phyloP scores from a whole-genome alignment of 176 grass and related monocot genomes.

The Carex kokanica region DNA sequence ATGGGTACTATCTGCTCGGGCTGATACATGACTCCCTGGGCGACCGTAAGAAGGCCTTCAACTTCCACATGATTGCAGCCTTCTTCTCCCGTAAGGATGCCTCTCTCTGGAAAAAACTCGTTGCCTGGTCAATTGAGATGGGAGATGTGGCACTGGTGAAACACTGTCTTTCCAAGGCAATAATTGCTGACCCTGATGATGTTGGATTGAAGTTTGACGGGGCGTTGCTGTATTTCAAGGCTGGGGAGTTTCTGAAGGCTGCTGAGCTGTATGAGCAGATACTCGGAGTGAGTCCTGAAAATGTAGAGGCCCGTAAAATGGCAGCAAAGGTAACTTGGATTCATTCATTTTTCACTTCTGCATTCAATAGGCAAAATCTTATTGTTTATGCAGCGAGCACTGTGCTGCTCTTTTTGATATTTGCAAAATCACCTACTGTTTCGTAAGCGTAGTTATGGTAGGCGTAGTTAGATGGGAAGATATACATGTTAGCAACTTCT shows the following conservation, averaged over 20 bases:
- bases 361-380: not conserved
- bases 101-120: slow-evolving; percentile 77
- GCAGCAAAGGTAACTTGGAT: slow-evolving; percentile 54
- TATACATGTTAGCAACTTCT: not conserved
- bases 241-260: slow-evolving; percentile 63
- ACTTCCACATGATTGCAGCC: slow-evolving; percentile 82
- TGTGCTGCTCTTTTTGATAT: not conserved
- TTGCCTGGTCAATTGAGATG: slow-evolving; percentile 63
- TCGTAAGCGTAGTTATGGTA: not conserved
- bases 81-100: slow-evolving; percentile 78
- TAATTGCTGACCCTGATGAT: slow-evolving; percentile 86
- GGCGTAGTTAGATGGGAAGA: not conserved
- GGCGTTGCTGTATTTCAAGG: slow-evolving; percentile 51
- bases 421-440: not conserved
- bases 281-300: slow-evolving; percentile 39
- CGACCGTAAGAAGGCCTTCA: slow-evolving; percentile 68
- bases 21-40: slow-evolving; percentile 62
- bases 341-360: not conserved
- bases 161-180: slow-evolving; percentile 73
- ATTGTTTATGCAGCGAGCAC: not conserved
- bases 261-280: slow-evolving; percentile 88
- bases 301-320: slow-evolving; percentile 45
- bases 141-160: slow-evolving; percentile 59
- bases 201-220: slow-evolving; percentile 64
- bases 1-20: slow-evolving; percentile 82